Base-by-base conservation (phyloP, 2,329 filamentous ascomycete genomes). In the Macrophomina phaseolina region DNA sequence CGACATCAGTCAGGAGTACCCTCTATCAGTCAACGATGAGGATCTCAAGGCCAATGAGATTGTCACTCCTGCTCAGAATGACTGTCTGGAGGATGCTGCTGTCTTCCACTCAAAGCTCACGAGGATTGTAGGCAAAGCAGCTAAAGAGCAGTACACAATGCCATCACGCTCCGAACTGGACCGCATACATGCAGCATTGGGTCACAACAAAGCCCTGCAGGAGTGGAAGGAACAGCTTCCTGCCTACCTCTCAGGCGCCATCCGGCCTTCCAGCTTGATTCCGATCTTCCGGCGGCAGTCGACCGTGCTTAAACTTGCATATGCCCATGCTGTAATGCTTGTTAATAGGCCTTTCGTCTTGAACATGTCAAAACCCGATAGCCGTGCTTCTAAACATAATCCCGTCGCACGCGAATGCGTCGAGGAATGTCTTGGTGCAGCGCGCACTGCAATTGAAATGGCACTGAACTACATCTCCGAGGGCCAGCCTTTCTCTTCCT, bases 1-100 rank as follows among this genome's bases (percentile, higher is more conserved):
- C 40, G 86, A 90, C 61, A 87, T 89, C 56, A 87, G 90, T 63
- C 87, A 89, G 67, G 82, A 84, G 2, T 80, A 87, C n/a, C 87
- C 87, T 0, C 81, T 81, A 16, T 70, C 78, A 1, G 80, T 87
- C 51, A 86, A 87, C 65, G 87, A 89, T 67, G 83, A 87, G 45
- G 82, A 87, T 36, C 83, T 89, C 76, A 80, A 83, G 70, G 80
- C 8, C 71, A 80, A 38, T 77, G 84, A 30, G 72, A 79, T 7
- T 68, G 36, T 42, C 4, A 40, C 52, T 7, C 52, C 64, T 0
- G 58, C 69, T 3, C 53, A 36, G 60, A 78, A 80, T 38, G 84
- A 86, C 12, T 85, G 84, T 36, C 81, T 85, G 62, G 82, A 86
- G n/a, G 81, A 84, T 65, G 82, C 77, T 45, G 75, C 80, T 46